These are phyloP conservation scores for Calonectria hawksworthii DNA, from an alignment of 2,329 filamentous ascomycete genomes.

Conservation along the genomic window DNA sequence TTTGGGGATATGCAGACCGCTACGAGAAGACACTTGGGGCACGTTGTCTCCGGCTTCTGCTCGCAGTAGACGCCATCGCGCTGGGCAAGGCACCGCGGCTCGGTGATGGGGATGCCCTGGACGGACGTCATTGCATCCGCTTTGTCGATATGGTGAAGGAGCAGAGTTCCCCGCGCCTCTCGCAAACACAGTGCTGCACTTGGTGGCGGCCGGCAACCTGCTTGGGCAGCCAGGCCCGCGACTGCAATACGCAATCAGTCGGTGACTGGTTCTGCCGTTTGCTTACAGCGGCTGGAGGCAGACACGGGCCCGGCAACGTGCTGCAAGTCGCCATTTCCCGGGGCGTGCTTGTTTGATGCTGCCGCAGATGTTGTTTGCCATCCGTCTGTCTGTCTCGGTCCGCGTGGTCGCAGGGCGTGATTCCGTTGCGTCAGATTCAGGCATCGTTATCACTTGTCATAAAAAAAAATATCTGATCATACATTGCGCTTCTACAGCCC, in stretches of 20 bases:
- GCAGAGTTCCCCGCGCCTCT: neutral
- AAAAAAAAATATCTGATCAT: neutral
- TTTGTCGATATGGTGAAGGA: neutral
- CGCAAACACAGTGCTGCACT: too few species aligned
- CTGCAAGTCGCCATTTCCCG: neutral
- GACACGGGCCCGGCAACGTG: neutral
- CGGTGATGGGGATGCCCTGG: neutral
- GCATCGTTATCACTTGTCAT: neutral
- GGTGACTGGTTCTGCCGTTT: neutral
- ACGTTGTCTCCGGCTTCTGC: constrained; percentile 22
- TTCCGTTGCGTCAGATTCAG: neutral
- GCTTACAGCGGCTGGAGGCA: neutral
- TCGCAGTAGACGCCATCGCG: constrained; percentile 14
- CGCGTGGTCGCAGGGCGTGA: too few species aligned
- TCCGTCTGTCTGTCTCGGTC: neutral
- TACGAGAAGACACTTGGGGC: constrained; percentile 37
- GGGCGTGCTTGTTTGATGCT: neutral
- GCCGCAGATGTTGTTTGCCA: neutral
- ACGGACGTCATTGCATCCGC: neutral
- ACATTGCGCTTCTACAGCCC: neutral
- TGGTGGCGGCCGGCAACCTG: neutral
- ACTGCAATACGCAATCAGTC: neutral
- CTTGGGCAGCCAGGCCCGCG: neutral
- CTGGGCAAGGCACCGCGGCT: constrained; percentile 27
- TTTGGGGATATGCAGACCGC: constrained; percentile 29